A percentile compares a stretch with the other conserved stretches of the same genome.
These are phyloP conservation scores for Scytalidium sp. DNA, from an alignment of 2,329 filamentous ascomycete species.

Conservation along the genomic window DNA sequence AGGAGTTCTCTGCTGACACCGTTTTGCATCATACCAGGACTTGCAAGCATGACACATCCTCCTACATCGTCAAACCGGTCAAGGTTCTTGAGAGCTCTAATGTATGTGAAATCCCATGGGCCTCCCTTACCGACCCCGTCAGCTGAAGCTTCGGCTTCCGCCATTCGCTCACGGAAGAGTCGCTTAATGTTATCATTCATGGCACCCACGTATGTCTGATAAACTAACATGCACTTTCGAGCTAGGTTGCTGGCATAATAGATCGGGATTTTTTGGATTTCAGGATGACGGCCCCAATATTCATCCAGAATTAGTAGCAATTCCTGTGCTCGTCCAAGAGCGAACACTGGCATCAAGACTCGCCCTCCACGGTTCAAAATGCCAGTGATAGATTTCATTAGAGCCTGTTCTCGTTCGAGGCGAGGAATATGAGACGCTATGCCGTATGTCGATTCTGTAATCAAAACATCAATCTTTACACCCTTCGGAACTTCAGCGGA, in stretches of 20 bases:
- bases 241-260: slow-evolving; percentile 97
- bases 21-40: slow-evolving; percentile 97
- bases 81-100: slow-evolving; percentile 85
- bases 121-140: slow-evolving; percentile 73
- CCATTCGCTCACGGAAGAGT: slow-evolving; percentile 89
- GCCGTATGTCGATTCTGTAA: slow-evolving; percentile 96
- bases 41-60: slow-evolving; percentile 94
- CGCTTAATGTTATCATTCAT: slow-evolving; percentile 99
- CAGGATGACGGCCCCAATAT: slow-evolving; percentile 88
- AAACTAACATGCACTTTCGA: slow-evolving; percentile 96
- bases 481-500: slow-evolving; percentile 87
- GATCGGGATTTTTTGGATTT: slow-evolving; percentile 88
- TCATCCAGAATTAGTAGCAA: slow-evolving; percentile 92
- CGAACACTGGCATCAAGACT: slow-evolving; percentile 93
- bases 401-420: slow-evolving; percentile 82
- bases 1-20: slow-evolving; percentile 90
- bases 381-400: slow-evolving; percentile 93
- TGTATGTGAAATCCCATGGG: slow-evolving; percentile 96
- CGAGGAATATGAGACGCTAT: slow-evolving; percentile 92
- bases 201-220: slow-evolving; percentile 95
- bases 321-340: slow-evolving; percentile 90
- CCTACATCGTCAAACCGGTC: slow-evolving; percentile 96
- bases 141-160: slow-evolving; percentile 79
- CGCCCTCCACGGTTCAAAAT: slow-evolving; percentile 90
- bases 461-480: slow-evolving; percentile 91